A percentile compares a stretch with the other conserved stretches of the same genome.
Evolutionary conservation across 169 alveolate genomes (phyloP).

Genomic region (Toxoplasma gondii): DNA sequence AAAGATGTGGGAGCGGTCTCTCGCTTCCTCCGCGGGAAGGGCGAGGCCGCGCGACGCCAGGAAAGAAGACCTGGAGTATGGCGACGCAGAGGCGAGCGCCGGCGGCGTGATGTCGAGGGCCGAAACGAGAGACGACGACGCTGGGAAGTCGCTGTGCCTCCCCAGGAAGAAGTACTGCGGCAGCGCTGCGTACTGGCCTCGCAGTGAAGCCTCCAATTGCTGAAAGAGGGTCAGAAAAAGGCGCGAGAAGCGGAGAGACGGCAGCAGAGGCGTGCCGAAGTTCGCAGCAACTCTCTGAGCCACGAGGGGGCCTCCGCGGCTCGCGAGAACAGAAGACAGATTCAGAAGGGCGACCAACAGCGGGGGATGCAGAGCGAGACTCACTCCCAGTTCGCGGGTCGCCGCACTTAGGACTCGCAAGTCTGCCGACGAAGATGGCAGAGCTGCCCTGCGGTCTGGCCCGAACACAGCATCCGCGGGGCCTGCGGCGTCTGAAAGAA

Average conservation of each 20-base stretch:
- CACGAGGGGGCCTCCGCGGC: slow-evolving; percentile 51
- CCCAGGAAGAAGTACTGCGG: slow-evolving; percentile 55
- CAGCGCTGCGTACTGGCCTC: slow-evolving; percentile 63
- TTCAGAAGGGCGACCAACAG: slow-evolving; percentile 6
- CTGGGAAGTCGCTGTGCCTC: slow-evolving; percentile 51
- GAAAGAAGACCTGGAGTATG: not conserved
- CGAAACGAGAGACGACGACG: slow-evolving; percentile 8
- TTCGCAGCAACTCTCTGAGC: slow-evolving; percentile 40
- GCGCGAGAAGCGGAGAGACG: slow-evolving; percentile 17
- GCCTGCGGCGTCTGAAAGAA: slow-evolving; percentile 34
- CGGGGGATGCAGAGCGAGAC: slow-evolving; percentile 38
- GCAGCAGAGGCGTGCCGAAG: not conserved
- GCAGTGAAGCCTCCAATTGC: slow-evolving; percentile 59
- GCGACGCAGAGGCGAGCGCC: not conserved
- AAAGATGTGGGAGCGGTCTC: not conserved
- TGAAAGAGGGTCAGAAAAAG: slow-evolving; percentile 61
- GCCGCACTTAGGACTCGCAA: slow-evolving; percentile 48
- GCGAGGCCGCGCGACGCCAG: not conserved
- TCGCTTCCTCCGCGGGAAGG: not conserved
- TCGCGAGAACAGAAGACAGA: slow-evolving; percentile 25
- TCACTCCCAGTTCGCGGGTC: slow-evolving; percentile 55
- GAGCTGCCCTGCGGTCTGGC: not conserved
- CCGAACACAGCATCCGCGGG: slow-evolving; percentile 42
- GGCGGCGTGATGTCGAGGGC: slow-evolving; percentile 1
- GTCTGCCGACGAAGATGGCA: not conserved